Percentiles rank a stretch among this genome's conserved stretches.
phyloP scores from a whole-genome alignment of 345 rosid genomes.

The Boechera divaricarpa region DNA sequence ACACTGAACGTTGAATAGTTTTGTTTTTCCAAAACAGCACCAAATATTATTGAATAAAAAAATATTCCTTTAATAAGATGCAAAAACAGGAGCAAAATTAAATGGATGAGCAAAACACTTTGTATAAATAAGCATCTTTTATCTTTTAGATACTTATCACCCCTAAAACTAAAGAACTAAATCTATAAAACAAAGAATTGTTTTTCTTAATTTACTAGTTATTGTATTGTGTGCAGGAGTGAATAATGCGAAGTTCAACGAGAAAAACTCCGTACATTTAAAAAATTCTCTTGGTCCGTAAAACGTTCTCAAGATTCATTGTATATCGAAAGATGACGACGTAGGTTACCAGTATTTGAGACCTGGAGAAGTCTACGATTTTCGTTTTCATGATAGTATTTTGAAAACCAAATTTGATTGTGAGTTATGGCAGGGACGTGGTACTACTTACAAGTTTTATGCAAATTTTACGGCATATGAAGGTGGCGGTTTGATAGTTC shows the following conservation, averaged over 20 bases:
- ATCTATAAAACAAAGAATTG: background rate
- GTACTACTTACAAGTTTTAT: background rate
- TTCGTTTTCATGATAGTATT: background rate
- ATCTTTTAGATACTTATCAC: background rate
- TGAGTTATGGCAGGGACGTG: background rate
- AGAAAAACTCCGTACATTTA: background rate
- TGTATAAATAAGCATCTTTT: background rate
- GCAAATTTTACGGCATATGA: background rate
- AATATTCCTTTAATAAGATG: background rate
- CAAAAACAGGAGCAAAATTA: background rate
- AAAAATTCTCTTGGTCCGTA: background rate
- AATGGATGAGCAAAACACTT: background rate
- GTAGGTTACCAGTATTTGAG: background rate
- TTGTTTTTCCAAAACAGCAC: background rate
- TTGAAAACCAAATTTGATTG: background rate
- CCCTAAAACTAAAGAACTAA: background rate
- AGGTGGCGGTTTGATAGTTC: background rate
- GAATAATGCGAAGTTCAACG: background rate
- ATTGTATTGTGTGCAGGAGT: background rate
- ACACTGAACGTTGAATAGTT: no score
- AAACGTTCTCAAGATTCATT: background rate
- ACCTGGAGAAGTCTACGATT: background rate
- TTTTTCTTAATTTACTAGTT: background rate
- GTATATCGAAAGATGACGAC: background rate
- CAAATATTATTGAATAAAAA: background rate